phyloP scores from a whole-genome alignment of 2,329 filamentous ascomycete genomes.

The Chaetoscypha palmicola region DNA sequence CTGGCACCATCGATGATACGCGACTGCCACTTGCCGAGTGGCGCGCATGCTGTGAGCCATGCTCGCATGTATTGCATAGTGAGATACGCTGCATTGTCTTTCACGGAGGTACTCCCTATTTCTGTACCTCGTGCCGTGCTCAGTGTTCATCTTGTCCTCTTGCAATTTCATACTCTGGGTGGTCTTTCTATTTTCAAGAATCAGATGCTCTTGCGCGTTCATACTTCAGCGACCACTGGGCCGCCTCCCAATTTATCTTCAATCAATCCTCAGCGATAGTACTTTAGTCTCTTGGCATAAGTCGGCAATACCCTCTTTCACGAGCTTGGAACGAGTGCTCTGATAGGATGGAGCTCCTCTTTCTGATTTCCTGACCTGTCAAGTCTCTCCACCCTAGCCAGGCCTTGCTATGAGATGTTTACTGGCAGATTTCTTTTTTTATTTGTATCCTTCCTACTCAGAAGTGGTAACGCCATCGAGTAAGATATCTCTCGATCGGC shows the following conservation, averaged over 20 bases:
- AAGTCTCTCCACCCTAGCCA: constrained; percentile 1
- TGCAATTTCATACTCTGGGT: not conserved
- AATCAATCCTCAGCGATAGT: constrained; percentile 1
- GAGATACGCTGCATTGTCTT: too few relatives aligned
- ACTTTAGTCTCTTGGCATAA: not conserved
- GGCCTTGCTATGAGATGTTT: not conserved
- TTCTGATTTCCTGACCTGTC: not conserved
- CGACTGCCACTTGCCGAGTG: too few relatives aligned
- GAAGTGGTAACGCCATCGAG: not conserved
- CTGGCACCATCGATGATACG: too few relatives aligned
- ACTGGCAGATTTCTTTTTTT: not conserved
- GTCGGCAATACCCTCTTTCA: not conserved
- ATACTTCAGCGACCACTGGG: not conserved
- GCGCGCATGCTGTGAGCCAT: too few relatives aligned
- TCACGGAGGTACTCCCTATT: too few relatives aligned
- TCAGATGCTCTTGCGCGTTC: not conserved
- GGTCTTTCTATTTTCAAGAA: too few relatives aligned
- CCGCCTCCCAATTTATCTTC: constrained; percentile 2
- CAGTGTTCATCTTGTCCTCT: not conserved
- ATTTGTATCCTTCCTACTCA: not conserved
- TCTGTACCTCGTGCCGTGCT: too few relatives aligned
- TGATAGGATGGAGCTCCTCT: not conserved
- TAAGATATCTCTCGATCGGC: too few relatives aligned
- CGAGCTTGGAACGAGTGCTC: not conserved
- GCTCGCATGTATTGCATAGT: too few relatives aligned